phyloP scores from a whole-genome alignment of 164 flowering plant genomes.

The Vitis vinifera region DNA sequence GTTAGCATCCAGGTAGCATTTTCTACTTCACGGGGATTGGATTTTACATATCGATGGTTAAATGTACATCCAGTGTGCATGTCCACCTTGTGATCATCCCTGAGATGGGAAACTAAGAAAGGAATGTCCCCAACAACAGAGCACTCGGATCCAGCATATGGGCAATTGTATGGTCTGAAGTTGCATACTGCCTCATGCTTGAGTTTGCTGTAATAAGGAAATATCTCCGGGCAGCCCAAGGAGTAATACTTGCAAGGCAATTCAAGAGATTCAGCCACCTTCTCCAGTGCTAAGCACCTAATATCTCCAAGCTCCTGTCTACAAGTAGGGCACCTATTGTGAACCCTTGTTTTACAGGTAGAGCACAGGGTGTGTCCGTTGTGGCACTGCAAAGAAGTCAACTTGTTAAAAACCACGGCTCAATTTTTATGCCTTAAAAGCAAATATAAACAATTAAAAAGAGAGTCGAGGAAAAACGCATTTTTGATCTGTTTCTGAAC shows the following conservation, averaged over 20 bases:
- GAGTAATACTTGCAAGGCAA: conserved; percentile 62
- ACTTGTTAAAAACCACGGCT: background rate
- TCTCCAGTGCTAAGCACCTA: conserved; percentile 73
- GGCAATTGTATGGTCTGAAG: conserved; percentile 75
- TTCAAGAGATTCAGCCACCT: conserved; percentile 77
- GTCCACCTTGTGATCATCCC: conserved; percentile 96
- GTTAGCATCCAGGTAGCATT: conserved; percentile 98
- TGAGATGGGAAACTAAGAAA: conserved; percentile 75
- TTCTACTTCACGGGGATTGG: conserved; percentile 94
- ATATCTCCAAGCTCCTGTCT: conserved; percentile 76
- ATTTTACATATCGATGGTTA: conserved; percentile 90
- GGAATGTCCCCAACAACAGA: conserved; percentile 83
- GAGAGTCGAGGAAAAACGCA: too few relatives aligned
- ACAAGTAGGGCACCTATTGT: conserved; percentile 72
- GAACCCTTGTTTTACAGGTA: conserved; percentile 67
- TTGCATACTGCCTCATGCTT: conserved; percentile 63
- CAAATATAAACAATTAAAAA: too few relatives aligned
- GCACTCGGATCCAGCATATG: conserved; percentile 92
- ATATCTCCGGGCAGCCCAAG: conserved; percentile 68
- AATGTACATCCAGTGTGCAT: conserved; percentile 95
- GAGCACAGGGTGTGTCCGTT: conserved; percentile 77
- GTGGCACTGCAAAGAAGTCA: conserved; percentile 53
- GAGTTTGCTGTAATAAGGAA: conserved; percentile 72
- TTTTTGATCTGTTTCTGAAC: too few relatives aligned
- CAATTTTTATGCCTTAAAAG: too few relatives aligned